Evolutionary conservation across 2,329 filamentous ascomycete genomes (phyloP), one percentile per base, ranked within the genome.

Genomic region (Fonsecaea monophora): DNA sequence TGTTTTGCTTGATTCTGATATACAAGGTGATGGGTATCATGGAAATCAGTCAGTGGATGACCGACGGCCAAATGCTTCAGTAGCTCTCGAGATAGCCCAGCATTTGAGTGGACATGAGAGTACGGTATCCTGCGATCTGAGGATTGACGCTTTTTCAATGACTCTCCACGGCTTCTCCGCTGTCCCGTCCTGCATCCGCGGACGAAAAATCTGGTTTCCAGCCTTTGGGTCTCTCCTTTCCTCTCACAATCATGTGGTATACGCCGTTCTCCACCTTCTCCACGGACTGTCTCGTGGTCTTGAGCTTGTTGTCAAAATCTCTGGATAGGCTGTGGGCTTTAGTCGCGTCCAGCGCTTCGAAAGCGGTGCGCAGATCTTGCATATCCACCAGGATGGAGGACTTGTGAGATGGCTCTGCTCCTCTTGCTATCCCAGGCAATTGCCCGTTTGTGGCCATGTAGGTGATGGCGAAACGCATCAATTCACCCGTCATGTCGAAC

Each of bases 391-490:
- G 82, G 53, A 98, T 90, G n/a, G 81, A 84, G 5, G 88, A 88
- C 45, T 87, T 61, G 6, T 50, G 42, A 4, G 55, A 50, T 32
- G 37, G 18, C n/a, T 25, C 40, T 13, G 37, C 53, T 21, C 32
- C 38, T 38, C 60, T 53, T 37, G 60, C 35, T 25, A 38, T n/a
- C 1, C 34, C 32, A 5, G 69, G 79, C 13, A 71, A 37, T 32
- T 65, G 62, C 58, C 66, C 35, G 38, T 74, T 60, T 4, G 93
- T 90, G 0, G 93, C 93, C 77, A 96, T 91, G 32, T 89, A 88
- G 5, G 94, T 94, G 59, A 97, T 95, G 0, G 92, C 93, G 79
- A 97, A 98, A 35, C 94, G 87, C 95, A 99, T 99, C 82, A 98
- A 84, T 81, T 99, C 95, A 45, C 95, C 95, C 1, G 94, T 94